Base-by-base conservation (phyloP, 164 flowering plant genomes). In the Chloranthus sessilifolius region DNA sequence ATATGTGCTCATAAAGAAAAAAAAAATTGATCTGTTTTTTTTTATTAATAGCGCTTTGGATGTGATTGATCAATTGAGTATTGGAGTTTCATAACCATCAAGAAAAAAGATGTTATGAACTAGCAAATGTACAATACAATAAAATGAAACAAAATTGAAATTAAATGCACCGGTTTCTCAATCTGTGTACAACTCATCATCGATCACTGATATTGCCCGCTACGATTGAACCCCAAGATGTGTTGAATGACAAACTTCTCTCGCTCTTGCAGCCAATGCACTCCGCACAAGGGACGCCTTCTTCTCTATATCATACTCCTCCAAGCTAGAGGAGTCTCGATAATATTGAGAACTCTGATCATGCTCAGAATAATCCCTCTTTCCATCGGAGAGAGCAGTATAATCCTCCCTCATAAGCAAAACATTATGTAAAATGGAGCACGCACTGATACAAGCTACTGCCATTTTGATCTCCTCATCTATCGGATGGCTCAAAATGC, bases 401-500 rank as follows among this genome's bases (percentile, higher is more conserved):
- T 56, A 68, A 49, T 89, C 97, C 30, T 83, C 95, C 64, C 95
- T 78, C 72, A 69, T 71, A 1, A 89, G 69, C 80, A 89, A 62
- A 43, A 65, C 83, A 66, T 89, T 89, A 31, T 89, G 97, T 31
- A 89, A 79, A 21, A 89, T 89, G 0, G 90, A 77, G 55, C 97
- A 89, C 1, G 95, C 89, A 12, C 88, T 88, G 24, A 83, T 64
- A 40, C 62, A 75, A 7, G 87, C 92, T 24, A 89, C 92, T 0
- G 75, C 84, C 19, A 63, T 61, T 72, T 66, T 81, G 43, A 70
- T 58, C 31, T 81, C 89, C 41, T 68, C 88, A 8, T 81, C 67
- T 3, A 89, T 77, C 2, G 83, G 73, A 25, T 52, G 62, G 37
- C 65, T 69, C 78, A 89, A 40, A 46, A 83, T 70, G 21, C 95